Percentiles rank a stretch among this genome's conserved stretches.
Conservation (phyloP, 305 asterid species). For the Nicotiana rustica region DNA sequence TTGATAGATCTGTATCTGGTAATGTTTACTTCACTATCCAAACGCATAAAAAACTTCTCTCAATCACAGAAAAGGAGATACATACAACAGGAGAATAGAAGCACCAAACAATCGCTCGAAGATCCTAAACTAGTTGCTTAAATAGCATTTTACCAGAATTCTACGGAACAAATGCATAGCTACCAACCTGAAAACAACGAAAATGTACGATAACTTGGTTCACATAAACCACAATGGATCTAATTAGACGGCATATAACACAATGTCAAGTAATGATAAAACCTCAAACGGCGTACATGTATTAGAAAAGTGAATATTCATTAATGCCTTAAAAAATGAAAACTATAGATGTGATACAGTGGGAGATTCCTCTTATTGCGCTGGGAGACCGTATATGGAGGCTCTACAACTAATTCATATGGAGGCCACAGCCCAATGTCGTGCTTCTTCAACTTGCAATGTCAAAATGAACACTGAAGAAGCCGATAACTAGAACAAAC, state of each 20-base stretch:
- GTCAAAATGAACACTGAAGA: conserved; percentile 43
- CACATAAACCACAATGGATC: conserved; percentile 21
- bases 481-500: conserved; percentile 37
- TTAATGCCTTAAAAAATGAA: neutral
- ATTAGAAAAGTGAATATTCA: conserved; percentile 25
- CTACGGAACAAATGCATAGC: neutral
- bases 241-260: neutral
- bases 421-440: neutral
- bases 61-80: neutral
- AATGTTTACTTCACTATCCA: neutral
- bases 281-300: conserved; percentile 16
- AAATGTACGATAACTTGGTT: conserved; percentile 4
- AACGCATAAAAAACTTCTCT: neutral
- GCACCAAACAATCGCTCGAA: neutral
- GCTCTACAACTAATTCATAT: conserved; percentile 42
- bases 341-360: neutral
- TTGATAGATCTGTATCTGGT: neutral
- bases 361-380: conserved; percentile 42
- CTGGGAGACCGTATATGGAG: conserved; percentile 40
- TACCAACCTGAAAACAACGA: neutral
- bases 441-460: conserved; percentile 41
- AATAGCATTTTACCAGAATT: conserved; percentile 21
- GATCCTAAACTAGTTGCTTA: conserved; percentile 22
- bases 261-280: conserved; percentile 20
- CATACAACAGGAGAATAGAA: neutral